Base-by-base conservation (phyloP, 768 basidiomycete genomes). In the Vararia minispora region DNA sequence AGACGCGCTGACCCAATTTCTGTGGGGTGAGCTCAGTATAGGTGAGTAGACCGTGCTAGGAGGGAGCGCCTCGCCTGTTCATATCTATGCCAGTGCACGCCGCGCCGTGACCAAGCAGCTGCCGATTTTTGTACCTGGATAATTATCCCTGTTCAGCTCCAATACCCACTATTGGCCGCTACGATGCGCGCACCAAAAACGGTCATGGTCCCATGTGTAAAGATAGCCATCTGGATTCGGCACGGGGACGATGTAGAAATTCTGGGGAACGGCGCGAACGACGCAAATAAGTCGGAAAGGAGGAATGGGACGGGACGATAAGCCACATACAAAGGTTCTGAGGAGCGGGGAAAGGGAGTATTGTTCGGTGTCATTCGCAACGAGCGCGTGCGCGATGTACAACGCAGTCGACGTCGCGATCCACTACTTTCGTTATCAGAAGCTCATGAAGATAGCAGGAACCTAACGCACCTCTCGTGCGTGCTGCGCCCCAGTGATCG, bases 191-290 rank as follows among this genome's bases (percentile, higher is more conserved):
- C 36, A 61, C 78, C 82, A 84, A 43, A 76, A 73, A 0, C 83
- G 71, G 41, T 86, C 79, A 2, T 38, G 52, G 42, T 73, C 68
- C 76, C 84, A 82, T 6, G 81, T 83, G 47, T 81, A 80, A 1
- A 66, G 69, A 49, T 88, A 86, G 14, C 81, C 81, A 45, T 82
- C 79, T 2, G 79, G 79, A 50, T 81, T 80, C 0, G 77, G 72
- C 0, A 70, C 60, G 1, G 80, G 78, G 21, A 84, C 60, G 46
- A 85, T 71, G 44, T 79, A 70, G 51, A 84, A 79, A 37, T 77
- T 73, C 71, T 73, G 25, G 22, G 22, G 14, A 43, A 22, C 17
- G 11, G 18, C 12, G 5, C 25, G 25, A 23, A 32, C 10, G 20
- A 13, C 25, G 30, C 17, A 17, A 24, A 16, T 6, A 7, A 49